Evolutionary conservation across 495 filamentous ascomycete genomes (phyloP).

Genomic region (Penicillium cataractarum): DNA sequence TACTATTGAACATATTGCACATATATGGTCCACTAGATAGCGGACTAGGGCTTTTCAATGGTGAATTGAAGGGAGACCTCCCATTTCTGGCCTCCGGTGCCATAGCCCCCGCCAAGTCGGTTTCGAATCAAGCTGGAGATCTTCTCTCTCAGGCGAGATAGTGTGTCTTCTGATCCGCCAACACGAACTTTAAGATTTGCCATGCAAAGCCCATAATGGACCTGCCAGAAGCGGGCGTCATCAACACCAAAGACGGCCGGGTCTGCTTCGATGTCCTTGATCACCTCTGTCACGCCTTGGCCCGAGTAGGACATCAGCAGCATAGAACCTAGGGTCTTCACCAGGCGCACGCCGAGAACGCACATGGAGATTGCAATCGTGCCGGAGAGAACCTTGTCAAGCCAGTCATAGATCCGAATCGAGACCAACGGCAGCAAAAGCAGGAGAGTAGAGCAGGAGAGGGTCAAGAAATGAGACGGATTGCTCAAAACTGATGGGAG

Average conservation of each 20-base stretch:
- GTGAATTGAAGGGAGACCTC: slow-evolving; percentile 69
- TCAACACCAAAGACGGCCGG: slow-evolving; percentile 74
- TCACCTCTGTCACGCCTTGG: slow-evolving; percentile 69
- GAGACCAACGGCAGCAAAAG: slow-evolving; percentile 82
- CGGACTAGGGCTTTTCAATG: slow-evolving; percentile 35
- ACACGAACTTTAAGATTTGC: slow-evolving; percentile 86
- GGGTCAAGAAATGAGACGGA: slow-evolving; percentile 90
- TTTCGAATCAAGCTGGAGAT: slow-evolving; percentile 81
- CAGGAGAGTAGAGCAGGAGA: slow-evolving; percentile 79
- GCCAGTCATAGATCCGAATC: slow-evolving; percentile 71
- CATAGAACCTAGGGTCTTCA: slow-evolving; percentile 85
- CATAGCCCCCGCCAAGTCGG: slow-evolving; percentile 84
- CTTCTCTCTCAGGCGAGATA: slow-evolving; percentile 70
- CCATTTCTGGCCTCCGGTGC: slow-evolving; percentile 81
- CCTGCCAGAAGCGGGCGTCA: slow-evolving; percentile 96
- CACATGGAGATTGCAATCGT: slow-evolving; percentile 87
- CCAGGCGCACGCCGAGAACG: slow-evolving; percentile 76
- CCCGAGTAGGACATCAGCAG: slow-evolving; percentile 87
- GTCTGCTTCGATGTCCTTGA: slow-evolving; percentile 83
- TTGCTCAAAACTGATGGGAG: slow-evolving; percentile 84
- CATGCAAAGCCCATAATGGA: slow-evolving; percentile 95
- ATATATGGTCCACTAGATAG: not conserved
- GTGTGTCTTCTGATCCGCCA: slow-evolving; percentile 63
- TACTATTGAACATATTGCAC: not conserved
- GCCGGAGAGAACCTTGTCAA: slow-evolving; percentile 80